Conservation (phyloP, 164 flowering plant genomes). For the Annona squamosa region DNA sequence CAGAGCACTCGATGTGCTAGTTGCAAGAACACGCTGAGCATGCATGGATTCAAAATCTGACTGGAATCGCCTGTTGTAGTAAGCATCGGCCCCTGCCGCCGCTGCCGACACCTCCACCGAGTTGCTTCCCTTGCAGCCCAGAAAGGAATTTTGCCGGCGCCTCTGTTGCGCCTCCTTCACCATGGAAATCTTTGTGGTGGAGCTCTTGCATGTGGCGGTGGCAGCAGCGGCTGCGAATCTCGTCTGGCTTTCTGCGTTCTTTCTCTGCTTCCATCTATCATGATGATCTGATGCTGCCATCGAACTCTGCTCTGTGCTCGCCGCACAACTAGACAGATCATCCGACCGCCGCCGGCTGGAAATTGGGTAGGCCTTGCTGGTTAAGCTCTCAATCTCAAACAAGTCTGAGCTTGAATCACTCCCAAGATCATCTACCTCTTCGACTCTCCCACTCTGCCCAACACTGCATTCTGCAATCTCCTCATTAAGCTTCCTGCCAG, state of each 20-base stretch:
- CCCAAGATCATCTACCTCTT: constrained; percentile 26
- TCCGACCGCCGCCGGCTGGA: constrained; percentile 37
- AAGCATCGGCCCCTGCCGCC: constrained; percentile 29
- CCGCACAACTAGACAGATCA: constrained; percentile 21
- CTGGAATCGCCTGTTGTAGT: constrained; percentile 26
- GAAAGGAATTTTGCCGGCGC: constrained; percentile 14
- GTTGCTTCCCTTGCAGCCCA: constrained; percentile 48
- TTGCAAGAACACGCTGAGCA: constrained; percentile 13
- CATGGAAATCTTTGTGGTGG: not conserved
- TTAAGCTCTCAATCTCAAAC: constrained; percentile 69
- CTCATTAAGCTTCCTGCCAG: constrained; percentile 15
- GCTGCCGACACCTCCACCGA: constrained; percentile 45
- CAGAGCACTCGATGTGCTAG: constrained; percentile 6
- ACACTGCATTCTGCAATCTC: constrained; percentile 15
- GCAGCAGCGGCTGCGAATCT: constrained; percentile 8
- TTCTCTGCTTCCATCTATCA: constrained; percentile 11
- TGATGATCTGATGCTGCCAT: constrained; percentile 33
- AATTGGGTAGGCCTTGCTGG: constrained; percentile 24
- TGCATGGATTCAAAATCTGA: constrained; percentile 19
- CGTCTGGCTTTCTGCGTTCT: not conserved
- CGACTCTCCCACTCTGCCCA: not conserved
- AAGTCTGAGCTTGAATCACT: constrained; percentile 87
- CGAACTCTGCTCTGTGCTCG: constrained; percentile 47
- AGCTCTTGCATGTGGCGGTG: not conserved
- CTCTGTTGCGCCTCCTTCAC: constrained; percentile 18